Percentiles rank a stretch among this genome's conserved stretches.
Evolutionary conservation across 1,284 basidiomycete genomes (phyloP).

Genomic region (Melanopsichium pennsylvanicum): DNA sequence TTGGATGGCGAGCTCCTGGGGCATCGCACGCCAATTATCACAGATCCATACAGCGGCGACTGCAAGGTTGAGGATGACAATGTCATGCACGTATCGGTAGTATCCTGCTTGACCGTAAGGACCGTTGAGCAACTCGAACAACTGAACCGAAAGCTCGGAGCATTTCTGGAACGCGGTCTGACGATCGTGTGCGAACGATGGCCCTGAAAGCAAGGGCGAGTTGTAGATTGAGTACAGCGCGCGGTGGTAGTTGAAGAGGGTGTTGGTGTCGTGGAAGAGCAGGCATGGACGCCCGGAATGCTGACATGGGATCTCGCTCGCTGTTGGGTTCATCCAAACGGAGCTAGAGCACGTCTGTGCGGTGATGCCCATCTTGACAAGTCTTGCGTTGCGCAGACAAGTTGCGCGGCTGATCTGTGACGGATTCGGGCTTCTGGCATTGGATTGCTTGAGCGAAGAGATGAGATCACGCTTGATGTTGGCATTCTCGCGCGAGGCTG

Average conservation of each 20-base stretch:
- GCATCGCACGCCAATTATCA: slow-evolving; percentile 50
- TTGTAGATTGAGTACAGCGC: slow-evolving; percentile 50
- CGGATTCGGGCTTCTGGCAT: slow-evolving; percentile 28
- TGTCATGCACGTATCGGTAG: slow-evolving; percentile 49
- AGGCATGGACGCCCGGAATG: slow-evolving; percentile 43
- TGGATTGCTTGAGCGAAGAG: slow-evolving; percentile 38
- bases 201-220: slow-evolving; percentile 31
- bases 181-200: slow-evolving; percentile 31
- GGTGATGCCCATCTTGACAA: slow-evolving; percentile 49
- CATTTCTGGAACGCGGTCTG: slow-evolving; percentile 43
- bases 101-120: slow-evolving; percentile 40
- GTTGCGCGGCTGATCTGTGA: slow-evolving; percentile 40
- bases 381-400: slow-evolving; percentile 42
- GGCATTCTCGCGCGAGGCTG: slow-evolving; percentile 49
- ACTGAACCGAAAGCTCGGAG: slow-evolving; percentile 44
- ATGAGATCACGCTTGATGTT: slow-evolving; percentile 50
- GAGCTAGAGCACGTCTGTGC: slow-evolving; percentile 34
- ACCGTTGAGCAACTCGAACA: slow-evolving; percentile 46
- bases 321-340: slow-evolving; percentile 43
- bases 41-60: slow-evolving; percentile 49
- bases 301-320: slow-evolving; percentile 46
- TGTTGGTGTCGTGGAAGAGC: slow-evolving; percentile 48
- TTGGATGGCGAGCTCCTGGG: slow-evolving; percentile 39
- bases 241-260: slow-evolving; percentile 48
- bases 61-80: slow-evolving; percentile 49